phyloP scores from a whole-genome alignment of 2,329 filamentous ascomycete genomes.

The Thermomyces lanuginosus region DNA sequence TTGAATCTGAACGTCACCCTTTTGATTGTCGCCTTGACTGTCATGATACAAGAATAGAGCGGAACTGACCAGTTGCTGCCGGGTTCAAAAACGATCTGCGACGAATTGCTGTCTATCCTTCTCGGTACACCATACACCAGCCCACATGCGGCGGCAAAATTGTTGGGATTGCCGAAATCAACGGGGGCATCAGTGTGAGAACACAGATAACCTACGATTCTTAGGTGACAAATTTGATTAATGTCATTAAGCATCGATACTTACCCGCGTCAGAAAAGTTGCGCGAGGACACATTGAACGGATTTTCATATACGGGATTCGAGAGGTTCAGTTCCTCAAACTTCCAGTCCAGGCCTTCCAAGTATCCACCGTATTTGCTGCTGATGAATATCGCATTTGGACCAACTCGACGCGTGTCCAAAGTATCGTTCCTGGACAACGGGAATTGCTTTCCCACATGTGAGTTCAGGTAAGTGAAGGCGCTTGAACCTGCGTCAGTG shows the following conservation, averaged over 20 bases:
- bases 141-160: slow-evolving; percentile 25
- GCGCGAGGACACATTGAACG: no score
- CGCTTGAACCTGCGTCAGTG: slow-evolving; percentile 6
- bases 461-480: slow-evolving; percentile 13
- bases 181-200: no score
- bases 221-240: no score
- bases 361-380: no score
- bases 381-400: no score
- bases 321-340: no score
- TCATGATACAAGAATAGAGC: slow-evolving; percentile 30
- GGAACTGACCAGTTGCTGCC: slow-evolving; percentile 29
- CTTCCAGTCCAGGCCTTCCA: no score
- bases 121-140: slow-evolving; percentile 26
- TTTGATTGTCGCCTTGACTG: slow-evolving; percentile 31
- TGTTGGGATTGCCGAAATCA: slow-evolving; percentile 28
- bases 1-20: slow-evolving; percentile 30
- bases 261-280: no score
- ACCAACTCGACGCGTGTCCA: no score
- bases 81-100: slow-evolving; percentile 24
- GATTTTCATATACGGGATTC: no score
- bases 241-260: no score
- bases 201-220: no score
- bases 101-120: slow-evolving; percentile 16
- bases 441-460: slow-evolving; percentile 20
- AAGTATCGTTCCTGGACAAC: slow-evolving; percentile 7